Percentiles rank a stretch among this genome's conserved stretches.
Evolutionary conservation across 2,329 filamentous ascomycete genomes (phyloP).

Genomic region (Mollisia scopiformis): DNA sequence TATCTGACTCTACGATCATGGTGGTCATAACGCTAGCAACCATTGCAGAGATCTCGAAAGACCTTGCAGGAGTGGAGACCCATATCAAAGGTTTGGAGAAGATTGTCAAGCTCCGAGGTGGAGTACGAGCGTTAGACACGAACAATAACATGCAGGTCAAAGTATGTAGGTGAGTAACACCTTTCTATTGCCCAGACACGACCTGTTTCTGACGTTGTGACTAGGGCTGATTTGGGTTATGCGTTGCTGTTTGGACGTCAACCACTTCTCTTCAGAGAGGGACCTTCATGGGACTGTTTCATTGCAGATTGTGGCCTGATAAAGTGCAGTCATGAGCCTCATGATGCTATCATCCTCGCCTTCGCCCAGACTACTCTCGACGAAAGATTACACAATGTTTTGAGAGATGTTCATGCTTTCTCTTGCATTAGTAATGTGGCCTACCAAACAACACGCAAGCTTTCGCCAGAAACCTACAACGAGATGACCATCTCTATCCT

Average conservation of each 20-base stretch:
- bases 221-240: constrained; percentile 23
- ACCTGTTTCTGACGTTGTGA: constrained; percentile 10
- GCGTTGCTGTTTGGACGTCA: neutral
- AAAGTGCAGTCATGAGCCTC: neutral
- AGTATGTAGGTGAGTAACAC: constrained; percentile 34
- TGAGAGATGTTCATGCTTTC: neutral
- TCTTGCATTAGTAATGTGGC: neutral
- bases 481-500: neutral
- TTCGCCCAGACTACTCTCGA: neutral
- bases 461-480: neutral
- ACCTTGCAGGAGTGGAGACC: neutral
- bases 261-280: constrained; percentile 7
- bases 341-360: neutral
- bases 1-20: neutral
- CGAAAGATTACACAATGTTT: neutral
- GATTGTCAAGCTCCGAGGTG: constrained; percentile 42
- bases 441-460: neutral
- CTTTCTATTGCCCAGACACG: neutral
- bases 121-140: constrained; percentile 34
- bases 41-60: neutral
- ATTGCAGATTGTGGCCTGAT: constrained; percentile 19
- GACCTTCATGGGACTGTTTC: constrained; percentile 17
- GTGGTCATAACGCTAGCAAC: neutral
- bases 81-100: constrained; percentile 42
- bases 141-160: constrained; percentile 41